Evolutionary conservation across 345 rosid species (phyloP), one percentile per base, ranked within the genome.

Genomic region (Gossypium sturtianum): DNA sequence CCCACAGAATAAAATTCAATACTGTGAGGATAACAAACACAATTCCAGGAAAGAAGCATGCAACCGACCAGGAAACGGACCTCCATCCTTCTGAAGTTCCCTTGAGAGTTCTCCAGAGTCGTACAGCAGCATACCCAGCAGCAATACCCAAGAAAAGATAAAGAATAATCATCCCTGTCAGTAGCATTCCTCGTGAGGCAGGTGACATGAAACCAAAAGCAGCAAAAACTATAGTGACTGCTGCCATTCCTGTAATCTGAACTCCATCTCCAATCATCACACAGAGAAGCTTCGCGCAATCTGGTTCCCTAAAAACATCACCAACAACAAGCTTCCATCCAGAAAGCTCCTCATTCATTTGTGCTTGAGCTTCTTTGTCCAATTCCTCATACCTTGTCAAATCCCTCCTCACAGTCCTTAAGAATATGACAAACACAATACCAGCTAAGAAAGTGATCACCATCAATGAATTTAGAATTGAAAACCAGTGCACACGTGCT

Each of bases 321-420:
- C 97, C 97, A 1, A 89, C 97, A 77, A 91, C 93, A 83, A 91
- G 93, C 84, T 91, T 91, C 97, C 97, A 91, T 38, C 93, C 92
- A 70, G 97, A 86, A 70, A 91, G 93, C 86, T 91, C 97, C 83
- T 89, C 97, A 43, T 89, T 91, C 91, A 89, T 89, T 83, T 89
- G 97, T 72, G 97, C 91, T 77, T 89, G 93, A 58, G 93, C 88
- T 83, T 91, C 93, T 78, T 89, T 89, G 83, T 91, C 97, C 75
- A 89, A 74, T 56, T 91, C 97, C 83, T 89, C 97, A 63, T 89
- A 89, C 83, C 88, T 85, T 47, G 97, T 91, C 87, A 91, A 82
- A 82, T 91, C 92, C 84, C 93, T 86, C 76, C 97, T 86, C 73
- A 91, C 97, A 23, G 93, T 91, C 85, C 97, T 87, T 59, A 91